Evolutionary conservation across 2,329 filamentous ascomycete genomes (phyloP), one percentile per base, ranked within the genome.

Genomic region (Podosphaera xanthii): DNA sequence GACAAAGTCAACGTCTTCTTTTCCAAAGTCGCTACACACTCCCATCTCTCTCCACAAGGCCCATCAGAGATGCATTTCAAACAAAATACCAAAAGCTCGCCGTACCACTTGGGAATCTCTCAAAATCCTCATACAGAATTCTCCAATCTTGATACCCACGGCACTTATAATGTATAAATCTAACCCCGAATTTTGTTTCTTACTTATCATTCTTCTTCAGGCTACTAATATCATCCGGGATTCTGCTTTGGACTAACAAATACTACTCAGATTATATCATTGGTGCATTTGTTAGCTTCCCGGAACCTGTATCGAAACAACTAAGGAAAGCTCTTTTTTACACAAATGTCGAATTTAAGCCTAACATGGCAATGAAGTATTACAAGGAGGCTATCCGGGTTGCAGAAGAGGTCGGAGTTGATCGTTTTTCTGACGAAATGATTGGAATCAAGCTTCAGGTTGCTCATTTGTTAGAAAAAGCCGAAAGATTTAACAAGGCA

Each of bases 351-450:
- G 76, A 80, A 46, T 77, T 85, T 3, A 84, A 94, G 61, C 81
- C 87, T 2, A 78, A 84, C 60, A 77, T 85, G 59, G 90, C 91
- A 0, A 75, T 94, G 61, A 85, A 87, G 64, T 87, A 87, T 70
- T 97, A 95, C 70, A 83, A 83, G 66, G 78, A 85, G 63, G 89
- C 90, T 2, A 75, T 97, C 60, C 76, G 82, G 62, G 77, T 84
- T 58, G 88, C 88, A 60, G 74, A 82, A 57, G 82, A 87, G 66
- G 68, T 85, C 57, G 81, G 82, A 0, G 80, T 98, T 73, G 88
- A 97, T 68, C 87, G 87, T 0, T 94, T 90, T 69, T 90, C 86
- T 3, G 86, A 96, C 65, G 90, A 96, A 69, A 83, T 96, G 40
- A 77, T 96, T 64, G 92, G 92, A 7, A 82, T 97, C 58, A 87